Conservation (phyloP, 805 yeast genomes). For the Cyberlindnera euphorbiiphila region DNA sequence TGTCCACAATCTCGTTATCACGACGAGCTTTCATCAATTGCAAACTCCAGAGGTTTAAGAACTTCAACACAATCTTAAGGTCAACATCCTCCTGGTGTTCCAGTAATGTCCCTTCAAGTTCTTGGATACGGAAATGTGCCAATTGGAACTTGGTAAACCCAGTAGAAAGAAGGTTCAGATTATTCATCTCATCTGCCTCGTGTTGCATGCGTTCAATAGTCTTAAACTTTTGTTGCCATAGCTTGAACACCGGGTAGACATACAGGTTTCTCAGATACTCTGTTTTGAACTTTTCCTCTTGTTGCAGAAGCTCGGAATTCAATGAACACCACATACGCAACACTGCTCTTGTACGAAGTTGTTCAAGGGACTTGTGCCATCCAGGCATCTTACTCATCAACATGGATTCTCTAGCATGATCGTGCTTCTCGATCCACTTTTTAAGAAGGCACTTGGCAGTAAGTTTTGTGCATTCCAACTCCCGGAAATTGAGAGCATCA, state of each 20-base stretch:
- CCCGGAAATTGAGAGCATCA: constrained; percentile 5
- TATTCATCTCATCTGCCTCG: constrained; percentile 26
- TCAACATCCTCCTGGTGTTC: constrained; percentile 25
- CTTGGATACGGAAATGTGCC: constrained; percentile 13
- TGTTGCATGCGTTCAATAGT: constrained; percentile 13
- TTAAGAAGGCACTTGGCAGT: constrained; percentile 1
- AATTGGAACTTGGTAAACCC: constrained; percentile 27
- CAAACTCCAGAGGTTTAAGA: constrained; percentile 34
- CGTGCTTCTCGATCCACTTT: constrained; percentile 12
- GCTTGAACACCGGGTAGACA: constrained; percentile 8
- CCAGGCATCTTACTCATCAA: constrained; percentile 1
- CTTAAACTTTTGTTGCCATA: constrained; percentile 18
- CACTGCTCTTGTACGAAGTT: background rate
- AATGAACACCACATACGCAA: constrained; percentile 14
- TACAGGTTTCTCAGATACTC: constrained; percentile 1
- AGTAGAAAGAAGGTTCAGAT: constrained; percentile 22
- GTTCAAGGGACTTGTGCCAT: background rate
- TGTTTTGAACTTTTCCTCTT: constrained; percentile 12
- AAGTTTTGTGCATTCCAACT: background rate
- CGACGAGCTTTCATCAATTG: constrained; percentile 31
- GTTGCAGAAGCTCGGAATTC: background rate
- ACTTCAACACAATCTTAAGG: constrained; percentile 22
- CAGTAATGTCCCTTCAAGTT: constrained; percentile 18
- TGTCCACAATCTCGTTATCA: constrained; percentile 32
- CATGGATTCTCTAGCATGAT: constrained; percentile 4